These are phyloP conservation scores for Sphaerosporella brunnea DNA, from an alignment of 495 filamentous ascomycete species.

Conservation along the genomic window DNA sequence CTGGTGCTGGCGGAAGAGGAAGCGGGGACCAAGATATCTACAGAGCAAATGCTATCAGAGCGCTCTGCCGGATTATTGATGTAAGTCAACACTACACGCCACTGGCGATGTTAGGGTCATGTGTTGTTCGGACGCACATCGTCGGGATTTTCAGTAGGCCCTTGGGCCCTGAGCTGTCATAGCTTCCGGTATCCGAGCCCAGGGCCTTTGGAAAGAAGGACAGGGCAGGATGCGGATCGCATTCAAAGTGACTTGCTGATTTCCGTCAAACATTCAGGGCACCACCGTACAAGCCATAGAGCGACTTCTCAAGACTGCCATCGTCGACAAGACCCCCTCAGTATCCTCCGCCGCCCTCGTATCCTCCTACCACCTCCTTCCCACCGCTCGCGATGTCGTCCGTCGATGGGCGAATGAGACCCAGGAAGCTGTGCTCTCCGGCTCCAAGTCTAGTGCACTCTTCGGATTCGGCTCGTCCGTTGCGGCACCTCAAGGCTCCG, in stretches of 20 bases:
- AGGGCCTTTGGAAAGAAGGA: no score
- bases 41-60: slow-evolving; percentile 89
- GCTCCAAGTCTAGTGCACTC: slow-evolving; percentile 76
- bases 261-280: slow-evolving; percentile 35
- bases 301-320: slow-evolving; percentile 95
- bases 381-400: slow-evolving; percentile 86
- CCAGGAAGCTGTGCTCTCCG: slow-evolving; percentile 81
- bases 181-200: no score
- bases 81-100: slow-evolving; percentile 35
- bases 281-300: slow-evolving; percentile 98
- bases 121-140: no score
- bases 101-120: no score
- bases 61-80: slow-evolving; percentile 93
- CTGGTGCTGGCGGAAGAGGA: slow-evolving; percentile 31
- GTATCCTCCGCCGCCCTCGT: slow-evolving; percentile 94
- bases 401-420: slow-evolving; percentile 98
- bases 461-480: slow-evolving; percentile 64
- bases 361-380: slow-evolving; percentile 94
- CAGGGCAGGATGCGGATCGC: no score
- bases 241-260: no score
- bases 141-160: no score
- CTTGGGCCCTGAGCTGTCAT: no score
- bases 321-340: slow-evolving; percentile 96
- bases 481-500: slow-evolving; percentile 29
- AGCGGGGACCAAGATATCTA: slow-evolving; percentile 91